Evolutionary conservation across 768 basidiomycete species (phyloP), one percentile per base, ranked within the genome.

Genomic region (Kwoniella newhampshirensis): DNA sequence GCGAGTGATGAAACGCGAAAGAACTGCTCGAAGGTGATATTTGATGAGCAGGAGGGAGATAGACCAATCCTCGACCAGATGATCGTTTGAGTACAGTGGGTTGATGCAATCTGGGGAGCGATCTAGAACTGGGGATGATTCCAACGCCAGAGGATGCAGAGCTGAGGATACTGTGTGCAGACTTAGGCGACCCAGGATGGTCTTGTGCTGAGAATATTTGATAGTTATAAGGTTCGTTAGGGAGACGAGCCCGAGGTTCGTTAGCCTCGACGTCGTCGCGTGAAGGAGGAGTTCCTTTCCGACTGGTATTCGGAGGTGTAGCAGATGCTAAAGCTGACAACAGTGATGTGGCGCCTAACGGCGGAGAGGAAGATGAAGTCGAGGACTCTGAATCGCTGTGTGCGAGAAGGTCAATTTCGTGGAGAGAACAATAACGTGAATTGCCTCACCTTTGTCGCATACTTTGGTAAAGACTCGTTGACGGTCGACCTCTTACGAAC

Each of bases 21-120:
- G 50, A 36, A 11, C 18, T n/a, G 12, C 13, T n/a, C 8, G 50
- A 26, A n/a, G 59, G 36, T 12, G 57, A 61, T 3, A 59, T 39
- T 20, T 60, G 56, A 3, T 57, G 57, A 0, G 68, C 62, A 36
- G 65, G 62, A 25, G 68, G 68, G 0, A 70, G 36, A 37, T 67
- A 70, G 12, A 60, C 52, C 3, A 70, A 27, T 12, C 65, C 68
- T 40, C 60, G 36, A 9, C 68, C 68, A 6, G 68, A 66, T 1
- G 54, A 47, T 4, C 54, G 40, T 11, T 65, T 56, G 15, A 70
- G 48, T 36, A 70, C 65, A 5, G 68, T 70, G 4, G 68, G 68
- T 41, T 70, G 68, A 51, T 70, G 68, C 9, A 70, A n/a, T n/a
- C 68, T 60, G 21, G 62, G 68, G 15, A 67, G 47, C 9, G 62